phyloP scores from a whole-genome alignment of 2,329 filamentous ascomycete species.

The Myriosclerotinia scirpicola region DNA sequence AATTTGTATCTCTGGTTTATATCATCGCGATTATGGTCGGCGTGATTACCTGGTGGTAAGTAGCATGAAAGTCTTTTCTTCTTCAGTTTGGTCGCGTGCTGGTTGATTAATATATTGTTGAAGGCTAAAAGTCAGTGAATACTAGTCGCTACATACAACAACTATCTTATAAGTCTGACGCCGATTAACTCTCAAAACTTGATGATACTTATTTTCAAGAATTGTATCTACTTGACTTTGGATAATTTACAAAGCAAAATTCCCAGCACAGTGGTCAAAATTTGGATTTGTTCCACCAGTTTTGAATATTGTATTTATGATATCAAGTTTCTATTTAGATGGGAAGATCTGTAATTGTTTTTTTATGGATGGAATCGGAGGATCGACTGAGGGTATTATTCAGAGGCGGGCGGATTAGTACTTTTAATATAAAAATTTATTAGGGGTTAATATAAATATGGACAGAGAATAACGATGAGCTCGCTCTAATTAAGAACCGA shows the following conservation, averaged over 20 bases:
- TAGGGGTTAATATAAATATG: neutral
- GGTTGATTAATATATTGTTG: neutral
- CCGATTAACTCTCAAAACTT: too few relatives aligned
- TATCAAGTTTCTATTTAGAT: too few relatives aligned
- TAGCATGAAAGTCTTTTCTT: neutral
- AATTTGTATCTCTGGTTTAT: neutral
- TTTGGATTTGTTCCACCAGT: too few relatives aligned
- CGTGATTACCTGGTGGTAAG: slow-evolving; percentile 7
- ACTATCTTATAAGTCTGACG: too few relatives aligned
- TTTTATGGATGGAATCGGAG: too few relatives aligned
- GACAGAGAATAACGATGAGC: neutral
- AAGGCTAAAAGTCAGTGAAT: slow-evolving; percentile 9
- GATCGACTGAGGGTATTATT: too few relatives aligned
- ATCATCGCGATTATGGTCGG: neutral
- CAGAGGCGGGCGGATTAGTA: too few relatives aligned
- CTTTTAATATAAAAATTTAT: neutral
- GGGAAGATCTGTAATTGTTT: too few relatives aligned
- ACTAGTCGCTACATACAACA: neutral
- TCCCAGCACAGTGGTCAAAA: too few relatives aligned
- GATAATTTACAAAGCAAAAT: too few relatives aligned
- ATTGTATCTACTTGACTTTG: neutral
- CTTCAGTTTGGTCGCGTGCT: neutral
- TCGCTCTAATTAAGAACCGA: neutral
- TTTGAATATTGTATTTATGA: too few relatives aligned
- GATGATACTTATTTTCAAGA: neutral